Evolutionary conservation across 352 stramenopile genomes (phyloP), one percentile per base, ranked within the genome.

Genomic region (Pythium myriotylum): DNA sequence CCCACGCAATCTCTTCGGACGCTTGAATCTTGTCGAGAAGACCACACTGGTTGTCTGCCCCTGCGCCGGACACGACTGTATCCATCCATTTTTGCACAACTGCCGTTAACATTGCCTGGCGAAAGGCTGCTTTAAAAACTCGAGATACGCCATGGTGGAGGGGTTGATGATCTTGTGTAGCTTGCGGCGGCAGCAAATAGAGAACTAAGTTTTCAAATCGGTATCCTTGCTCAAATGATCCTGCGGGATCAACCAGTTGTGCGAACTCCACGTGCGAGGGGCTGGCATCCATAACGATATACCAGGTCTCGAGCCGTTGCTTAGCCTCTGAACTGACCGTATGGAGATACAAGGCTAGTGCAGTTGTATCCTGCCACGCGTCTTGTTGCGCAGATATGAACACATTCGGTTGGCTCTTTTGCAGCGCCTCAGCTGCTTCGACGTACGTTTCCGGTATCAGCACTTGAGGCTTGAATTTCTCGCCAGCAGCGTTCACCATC

Each of bases 201-300:
- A 92, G 70, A 17, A 92, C 76, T 17, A 89, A 69, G 5, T 72
- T 76, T 35, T 92, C 79, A 35, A 89, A 87, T 17, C 62, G 79
- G 54, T 86, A 92, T 16, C 81, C 79, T 56, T 70, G 70, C 17
- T 77, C 76, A 64, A 83, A 78, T 35, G 79, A 87, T 8, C 81
- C 83, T 1, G 64, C 69, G 1, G 81, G 79, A 45, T 89, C 79
- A 17, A 90, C 62, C 24, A 81, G 60, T 27, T 87, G 76, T 14
- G 79, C 81, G 10, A 84, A 81, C 35, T 81, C 77, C 49, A 89
- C 65, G 50, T 92, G 83, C 6, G 77, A 80, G 20, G 81, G 74
- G 27, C 73, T 89, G 20, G 73, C 81, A 45, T 91, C 76, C 55
- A 92, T 68, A 17, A 92, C 67, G 14, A 92, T 62, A 40, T 77